These are phyloP conservation scores for Tephrocybe sp. DNA, from an alignment of 768 basidiomycete species.

Conservation along the genomic window DNA sequence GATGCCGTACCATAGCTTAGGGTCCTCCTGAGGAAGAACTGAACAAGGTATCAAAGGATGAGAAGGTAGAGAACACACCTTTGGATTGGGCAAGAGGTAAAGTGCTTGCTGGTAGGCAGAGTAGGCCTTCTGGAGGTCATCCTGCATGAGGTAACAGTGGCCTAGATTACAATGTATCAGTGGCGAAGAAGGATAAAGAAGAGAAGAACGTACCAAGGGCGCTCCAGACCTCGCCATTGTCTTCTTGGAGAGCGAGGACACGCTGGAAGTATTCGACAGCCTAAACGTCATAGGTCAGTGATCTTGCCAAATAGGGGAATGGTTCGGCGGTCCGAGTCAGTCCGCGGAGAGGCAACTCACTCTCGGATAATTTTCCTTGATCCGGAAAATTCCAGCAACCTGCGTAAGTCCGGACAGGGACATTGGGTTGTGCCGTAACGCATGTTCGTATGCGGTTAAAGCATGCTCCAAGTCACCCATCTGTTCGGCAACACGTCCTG, in stretches of 20 bases:
- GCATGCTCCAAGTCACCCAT: constrained; percentile 94
- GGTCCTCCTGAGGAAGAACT: constrained; percentile 67
- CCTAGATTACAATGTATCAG: constrained; percentile 44
- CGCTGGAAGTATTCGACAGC: constrained; percentile 97
- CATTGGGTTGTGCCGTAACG: constrained; percentile 91
- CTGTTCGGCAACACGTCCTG: constrained; percentile 94
- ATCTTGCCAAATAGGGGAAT: constrained; percentile 28
- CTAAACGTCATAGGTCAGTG: constrained; percentile 51
- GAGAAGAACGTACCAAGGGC: constrained; percentile 67
- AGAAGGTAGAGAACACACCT: constrained; percentile 47
- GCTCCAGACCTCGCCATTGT: constrained; percentile 99
- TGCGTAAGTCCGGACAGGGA: constrained; percentile 90
- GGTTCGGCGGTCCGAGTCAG: constrained; percentile 25
- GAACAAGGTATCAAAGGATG: constrained; percentile 12
- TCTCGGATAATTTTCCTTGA: constrained; percentile 97
- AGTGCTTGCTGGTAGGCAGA: constrained; percentile 98
- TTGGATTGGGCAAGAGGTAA: constrained; percentile 93
- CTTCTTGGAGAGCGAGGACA: constrained; percentile 85
- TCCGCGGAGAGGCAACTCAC: constrained; percentile 53
- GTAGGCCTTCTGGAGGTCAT: constrained; percentile 98
- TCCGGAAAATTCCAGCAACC: constrained; percentile 94
- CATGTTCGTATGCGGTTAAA: constrained; percentile 90
- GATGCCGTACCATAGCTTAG: constrained; percentile 99
- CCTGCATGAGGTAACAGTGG: constrained; percentile 98
- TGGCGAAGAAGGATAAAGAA: constrained; percentile 15